Base-by-base conservation (phyloP, 1,284 basidiomycete genomes). In the Vanrija sp. region DNA sequence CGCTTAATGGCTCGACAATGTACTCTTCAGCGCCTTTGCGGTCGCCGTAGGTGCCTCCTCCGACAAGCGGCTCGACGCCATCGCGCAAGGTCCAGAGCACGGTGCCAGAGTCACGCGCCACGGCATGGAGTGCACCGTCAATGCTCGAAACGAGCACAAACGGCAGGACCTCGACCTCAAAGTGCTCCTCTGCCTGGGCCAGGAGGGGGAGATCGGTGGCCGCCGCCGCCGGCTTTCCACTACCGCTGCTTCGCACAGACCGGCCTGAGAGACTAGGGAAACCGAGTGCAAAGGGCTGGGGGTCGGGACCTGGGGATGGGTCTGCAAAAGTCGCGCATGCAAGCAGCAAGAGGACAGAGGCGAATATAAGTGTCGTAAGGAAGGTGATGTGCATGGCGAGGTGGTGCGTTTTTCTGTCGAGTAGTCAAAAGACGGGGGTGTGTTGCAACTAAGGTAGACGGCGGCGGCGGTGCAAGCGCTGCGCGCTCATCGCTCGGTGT, bases 1-100 rank as follows among this genome's bases (percentile, higher is more conserved):
- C 75, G 50, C 69, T 72, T 15, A 75, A 63, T 3, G 75, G 75
- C 54, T 76, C 75, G 41, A 76, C 69, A 39, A 76, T 73, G 52
- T 73, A 76, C 45, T 72, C 68, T 47, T 68, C 65, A 36, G 20
- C n/a, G 37, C 23, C 16, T 31, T 31, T 31, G 24, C 50, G 53
- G 25, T 50, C 48, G 15, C 68, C 69, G 24, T 54, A 60, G 8
- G 62, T 57, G 41, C 64, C 67, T 27, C 69, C 72, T 10, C 72
- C 72, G 9, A 73, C 69, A 14, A 71, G 54, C 16, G 71, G 71
- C 24, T 69, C 62, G 2, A 73, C 65, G n/a, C 71, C 73, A 16
- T 73, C 71, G 37, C 60, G 60, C 46, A 72, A 59, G 3, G 66
- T 63, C 73, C 71, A 71, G 42, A 60, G 58, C 38, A 71, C 53